Base-by-base conservation (phyloP, 768 basidiomycete species). In the Gymnopilus junonius region DNA sequence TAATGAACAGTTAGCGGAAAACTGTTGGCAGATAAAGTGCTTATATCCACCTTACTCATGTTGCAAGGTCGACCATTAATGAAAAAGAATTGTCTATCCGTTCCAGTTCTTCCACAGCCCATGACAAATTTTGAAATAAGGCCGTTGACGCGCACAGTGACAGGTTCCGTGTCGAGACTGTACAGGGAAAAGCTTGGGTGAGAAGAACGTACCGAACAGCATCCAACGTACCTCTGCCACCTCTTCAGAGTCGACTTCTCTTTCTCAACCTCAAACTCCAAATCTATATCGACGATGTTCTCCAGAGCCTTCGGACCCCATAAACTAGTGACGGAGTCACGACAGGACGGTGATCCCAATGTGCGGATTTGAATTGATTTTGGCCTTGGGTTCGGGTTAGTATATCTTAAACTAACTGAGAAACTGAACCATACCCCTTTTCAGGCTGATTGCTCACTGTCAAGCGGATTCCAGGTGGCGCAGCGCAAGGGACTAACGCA, bases 11-110 rank as follows among this genome's bases (percentile, higher is more conserved):
- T 40, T 55, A 39, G 42, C 29, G 29, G 29, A 20, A 63, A 27
- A 35, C 53, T 17, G 7, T 4, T 2, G 6, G 6, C 14, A 59
- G 56, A 10, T 31, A n/a, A 59, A 3, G 10, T 17, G 27, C 29
- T 8, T 14, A 14, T 8, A 58, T 34, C 46, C 58, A 91, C 94
- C 81, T 93, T 95, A 17, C 81, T 76, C 8, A 92, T 81, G 65
- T 85, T 87, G 69, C 93, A 96, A 0, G 97, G 97, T 17, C 97
- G 82, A 0, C 94, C 92, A 67, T 99, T 99, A 67, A 99, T 81
- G 67, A 88, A 99, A 76, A 93, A 92, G 74, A 93, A 98, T 67
- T 99, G 97, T 2, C 96, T 79, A 71, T 98, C 97, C 0, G 87
- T 84, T 4, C 89, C 87, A 2, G 87, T 83, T 39, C 97, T 79